phyloP scores from a whole-genome alignment of 2,329 filamentous ascomycete genomes.

The Aspergillus sp. region DNA sequence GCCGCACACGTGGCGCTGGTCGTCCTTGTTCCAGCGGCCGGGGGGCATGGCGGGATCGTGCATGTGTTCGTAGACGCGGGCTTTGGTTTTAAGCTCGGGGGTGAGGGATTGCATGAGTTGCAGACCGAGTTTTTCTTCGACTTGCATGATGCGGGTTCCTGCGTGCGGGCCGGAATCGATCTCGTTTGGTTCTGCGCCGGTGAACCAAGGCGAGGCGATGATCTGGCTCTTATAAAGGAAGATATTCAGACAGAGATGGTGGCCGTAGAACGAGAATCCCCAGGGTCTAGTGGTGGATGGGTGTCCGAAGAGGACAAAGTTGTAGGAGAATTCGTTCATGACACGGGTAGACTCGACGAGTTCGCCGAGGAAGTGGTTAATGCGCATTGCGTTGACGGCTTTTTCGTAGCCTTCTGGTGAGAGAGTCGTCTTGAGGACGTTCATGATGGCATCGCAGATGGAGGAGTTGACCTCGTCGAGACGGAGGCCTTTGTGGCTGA shows the following conservation, averaged over 20 bases:
- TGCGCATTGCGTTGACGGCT: constrained; percentile 63
- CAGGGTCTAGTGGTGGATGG: constrained; percentile 57
- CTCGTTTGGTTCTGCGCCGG: constrained; percentile 72
- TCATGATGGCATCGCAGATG: constrained; percentile 48
- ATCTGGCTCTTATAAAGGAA: constrained; percentile 64
- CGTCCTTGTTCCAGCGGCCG: constrained; percentile 70
- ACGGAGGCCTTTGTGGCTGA: constrained; percentile 64
- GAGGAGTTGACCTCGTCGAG: constrained; percentile 56
- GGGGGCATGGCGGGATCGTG: constrained; percentile 60
- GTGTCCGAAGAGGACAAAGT: constrained; percentile 65
- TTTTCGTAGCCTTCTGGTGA: constrained; percentile 69
- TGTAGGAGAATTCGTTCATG: constrained; percentile 73
- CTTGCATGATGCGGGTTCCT: constrained; percentile 62
- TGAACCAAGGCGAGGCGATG: constrained; percentile 69
- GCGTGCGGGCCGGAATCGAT: constrained; percentile 61
- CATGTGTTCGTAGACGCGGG: constrained; percentile 57
- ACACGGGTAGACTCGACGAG: constrained; percentile 58
- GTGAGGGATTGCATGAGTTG: constrained; percentile 63
- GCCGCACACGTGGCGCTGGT: constrained; percentile 73
- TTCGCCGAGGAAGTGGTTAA: constrained; percentile 71
- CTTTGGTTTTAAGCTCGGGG: constrained; percentile 41
- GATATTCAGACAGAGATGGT: constrained; percentile 70
- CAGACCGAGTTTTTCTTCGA: constrained; percentile 62
- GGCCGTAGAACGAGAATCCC: constrained; percentile 73
- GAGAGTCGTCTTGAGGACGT: constrained; percentile 54